Percentiles rank a stretch among this genome's conserved stretches.
phyloP scores from a whole-genome alignment of 2,329 filamentous ascomycete species.

The Colletotrichum salicis region DNA sequence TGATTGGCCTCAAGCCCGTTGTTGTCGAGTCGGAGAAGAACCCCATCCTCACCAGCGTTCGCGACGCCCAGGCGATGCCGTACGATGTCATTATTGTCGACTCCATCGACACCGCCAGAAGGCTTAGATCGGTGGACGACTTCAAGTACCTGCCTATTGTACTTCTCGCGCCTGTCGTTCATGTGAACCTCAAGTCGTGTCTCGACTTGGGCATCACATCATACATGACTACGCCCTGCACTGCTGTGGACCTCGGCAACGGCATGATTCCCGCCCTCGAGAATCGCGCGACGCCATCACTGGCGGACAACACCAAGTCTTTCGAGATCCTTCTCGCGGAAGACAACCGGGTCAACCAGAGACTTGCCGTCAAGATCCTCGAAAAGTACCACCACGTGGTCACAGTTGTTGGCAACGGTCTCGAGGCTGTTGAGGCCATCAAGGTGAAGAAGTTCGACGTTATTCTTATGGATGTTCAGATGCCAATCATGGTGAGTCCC shows the following conservation, averaged over 20 bases:
- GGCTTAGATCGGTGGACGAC: conserved; percentile 86
- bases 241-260: conserved; percentile 93
- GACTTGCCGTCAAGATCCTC: conserved; percentile 93
- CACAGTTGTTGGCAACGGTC: conserved; percentile 92
- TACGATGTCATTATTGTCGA: conserved; percentile 98
- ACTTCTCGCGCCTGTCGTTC: conserved; percentile 86
- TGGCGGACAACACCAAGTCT: conserved; percentile 93
- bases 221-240: conserved; percentile 97
- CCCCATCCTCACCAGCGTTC: conserved; percentile 65
- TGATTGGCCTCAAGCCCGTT: conserved; percentile 82
- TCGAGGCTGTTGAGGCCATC: conserved; percentile 92
- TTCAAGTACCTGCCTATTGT: conserved; percentile 99
- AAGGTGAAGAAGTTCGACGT: conserved; percentile 94
- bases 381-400: conserved; percentile 96
- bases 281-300: conserved; percentile 88
- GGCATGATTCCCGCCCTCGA: conserved; percentile 96
- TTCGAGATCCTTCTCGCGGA: conserved; percentile 96
- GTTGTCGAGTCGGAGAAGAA: conserved; percentile 84
- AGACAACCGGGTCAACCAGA: conserved; percentile 97
- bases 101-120: conserved; percentile 88
- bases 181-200: conserved; percentile 92
- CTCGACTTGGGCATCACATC: conserved; percentile 97
- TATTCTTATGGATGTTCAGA: conserved; percentile 98
- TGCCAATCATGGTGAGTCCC: conserved; percentile 91
- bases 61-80: conserved; percentile 68